phyloP scores from a whole-genome alignment of 129 eudicot genomes.

The Ambrosia artemisiifolia region DNA sequence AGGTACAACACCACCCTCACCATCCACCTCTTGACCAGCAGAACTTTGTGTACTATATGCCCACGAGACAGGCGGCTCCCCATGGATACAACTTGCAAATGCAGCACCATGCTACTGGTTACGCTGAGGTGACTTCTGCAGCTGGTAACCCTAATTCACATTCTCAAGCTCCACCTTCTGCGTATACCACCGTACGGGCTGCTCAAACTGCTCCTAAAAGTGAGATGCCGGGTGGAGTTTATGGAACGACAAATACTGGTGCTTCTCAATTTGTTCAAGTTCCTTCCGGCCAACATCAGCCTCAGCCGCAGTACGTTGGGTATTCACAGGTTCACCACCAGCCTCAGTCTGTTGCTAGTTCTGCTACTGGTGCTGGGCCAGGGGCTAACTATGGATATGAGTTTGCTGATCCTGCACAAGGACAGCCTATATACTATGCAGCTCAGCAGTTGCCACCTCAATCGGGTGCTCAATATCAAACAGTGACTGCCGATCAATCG shows the following conservation, averaged over 20 bases:
- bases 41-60: constrained; percentile 59
- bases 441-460: constrained; percentile 60
- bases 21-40: constrained; percentile 52
- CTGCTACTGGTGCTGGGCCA: constrained; percentile 40
- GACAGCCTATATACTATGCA: constrained; percentile 60
- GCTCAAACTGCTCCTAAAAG: constrained; percentile 47
- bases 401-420: constrained; percentile 62
- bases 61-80: constrained; percentile 43
- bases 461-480: constrained; percentile 73
- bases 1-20: constrained; percentile 32
- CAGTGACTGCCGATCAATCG: constrained; percentile 48
- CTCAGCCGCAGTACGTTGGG: constrained; percentile 54
- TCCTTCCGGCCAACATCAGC: constrained; percentile 56
- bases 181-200: constrained; percentile 39
- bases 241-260: constrained; percentile 49
- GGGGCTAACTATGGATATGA: constrained; percentile 63
- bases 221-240: constrained; percentile 49
- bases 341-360: constrained; percentile 50
- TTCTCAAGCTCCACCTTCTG: constrained; percentile 34
- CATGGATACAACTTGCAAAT: constrained; percentile 58
- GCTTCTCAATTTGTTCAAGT: constrained; percentile 54
- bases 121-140: constrained; percentile 39
- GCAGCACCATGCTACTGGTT: constrained; percentile 48
- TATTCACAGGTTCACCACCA: constrained; percentile 74
- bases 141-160: constrained; percentile 49